Conservation (phyloP, 2,329 filamentous ascomycete genomes). For the Neurospora crassa region DNA sequence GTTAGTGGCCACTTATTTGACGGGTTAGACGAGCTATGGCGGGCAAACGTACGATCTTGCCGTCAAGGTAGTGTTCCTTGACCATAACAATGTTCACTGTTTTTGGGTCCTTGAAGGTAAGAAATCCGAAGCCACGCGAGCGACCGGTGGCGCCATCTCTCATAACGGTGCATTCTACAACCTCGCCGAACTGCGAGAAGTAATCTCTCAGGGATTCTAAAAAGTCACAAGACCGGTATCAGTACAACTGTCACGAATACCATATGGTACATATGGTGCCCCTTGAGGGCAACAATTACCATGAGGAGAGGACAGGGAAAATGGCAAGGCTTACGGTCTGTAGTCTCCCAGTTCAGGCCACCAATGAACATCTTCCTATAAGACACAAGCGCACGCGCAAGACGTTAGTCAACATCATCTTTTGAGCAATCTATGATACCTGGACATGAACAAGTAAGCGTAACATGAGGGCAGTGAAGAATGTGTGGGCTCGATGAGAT, state of each 20-base stretch:
- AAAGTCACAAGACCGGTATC: not conserved
- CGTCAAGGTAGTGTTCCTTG: constrained; percentile 95
- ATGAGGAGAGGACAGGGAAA: not conserved
- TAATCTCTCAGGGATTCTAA: constrained; percentile 93
- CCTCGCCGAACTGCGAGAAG: constrained; percentile 95
- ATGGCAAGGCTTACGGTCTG: constrained; percentile 66
- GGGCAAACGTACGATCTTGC: constrained; percentile 74
- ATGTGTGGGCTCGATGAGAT: not conserved
- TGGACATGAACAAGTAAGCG: not conserved
- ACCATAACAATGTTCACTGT: constrained; percentile 99
- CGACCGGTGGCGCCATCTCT: constrained; percentile 87
- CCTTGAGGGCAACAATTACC: not conserved
- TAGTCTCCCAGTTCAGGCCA: constrained; percentile 97
- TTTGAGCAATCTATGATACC: not conserved
- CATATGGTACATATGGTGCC: not conserved
- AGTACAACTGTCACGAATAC: not conserved
- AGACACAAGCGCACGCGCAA: constrained; percentile 6
- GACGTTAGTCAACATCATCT: constrained; percentile 15
- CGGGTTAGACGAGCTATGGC: not conserved
- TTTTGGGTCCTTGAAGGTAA: constrained; percentile 96
- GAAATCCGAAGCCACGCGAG: constrained; percentile 91
- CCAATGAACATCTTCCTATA: constrained; percentile 99
- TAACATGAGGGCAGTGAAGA: not conserved
- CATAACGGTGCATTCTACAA: constrained; percentile 99
- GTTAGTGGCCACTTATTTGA: not conserved